Base-by-base conservation (phyloP, 768 basidiomycete species). In the Rubroboletus satanas region DNA sequence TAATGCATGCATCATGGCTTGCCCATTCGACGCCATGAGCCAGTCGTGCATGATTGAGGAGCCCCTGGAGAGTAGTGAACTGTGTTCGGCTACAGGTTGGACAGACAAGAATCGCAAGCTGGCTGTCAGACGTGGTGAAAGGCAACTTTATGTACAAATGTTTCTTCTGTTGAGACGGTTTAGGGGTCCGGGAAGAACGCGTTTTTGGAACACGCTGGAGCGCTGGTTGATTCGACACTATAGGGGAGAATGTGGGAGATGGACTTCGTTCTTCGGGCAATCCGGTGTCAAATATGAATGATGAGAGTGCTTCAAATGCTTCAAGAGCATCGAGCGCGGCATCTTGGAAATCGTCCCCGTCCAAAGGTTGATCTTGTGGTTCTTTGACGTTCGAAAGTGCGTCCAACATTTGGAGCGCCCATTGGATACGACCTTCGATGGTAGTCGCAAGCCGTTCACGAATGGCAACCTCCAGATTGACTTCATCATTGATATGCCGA, bases 11-110 rank as follows among this genome's bases (percentile, higher is more conserved):
- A 42, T 82, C 81, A 54, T 81, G 79, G 32, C 74, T 79, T 17
- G 76, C 74, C 66, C 73, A 81, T 52, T 80, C 76, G 38, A 76
- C 65, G 14, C 72, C 66, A 54, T 81, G 79, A 9, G 74, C 68
- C n/a, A 81, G 63, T 17, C 81, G 77, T 38, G 76, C 78, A 59
- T 81, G 79, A 48, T 81, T 81, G 29, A 82, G 67, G 37, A 82
- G 70, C 12, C 79, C 79, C 54, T 81, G 79, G 7, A 82, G 70
- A 26, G 71, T 80, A 23, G 76, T 78, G 60, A 81, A 80, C 45
- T 82, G 77, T 7, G 71, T 73, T 21, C 79, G 74, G 9, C 60
- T 44, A 55, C 79, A 81, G 49, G 73, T 74, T 0, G 74, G 71
- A 61, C 79, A 81, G 5, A 61, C 66, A 36, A 81, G 72, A 44